phyloP scores from a whole-genome alignment of 2,329 filamentous ascomycete genomes.

The Talaromyces sp. region DNA sequence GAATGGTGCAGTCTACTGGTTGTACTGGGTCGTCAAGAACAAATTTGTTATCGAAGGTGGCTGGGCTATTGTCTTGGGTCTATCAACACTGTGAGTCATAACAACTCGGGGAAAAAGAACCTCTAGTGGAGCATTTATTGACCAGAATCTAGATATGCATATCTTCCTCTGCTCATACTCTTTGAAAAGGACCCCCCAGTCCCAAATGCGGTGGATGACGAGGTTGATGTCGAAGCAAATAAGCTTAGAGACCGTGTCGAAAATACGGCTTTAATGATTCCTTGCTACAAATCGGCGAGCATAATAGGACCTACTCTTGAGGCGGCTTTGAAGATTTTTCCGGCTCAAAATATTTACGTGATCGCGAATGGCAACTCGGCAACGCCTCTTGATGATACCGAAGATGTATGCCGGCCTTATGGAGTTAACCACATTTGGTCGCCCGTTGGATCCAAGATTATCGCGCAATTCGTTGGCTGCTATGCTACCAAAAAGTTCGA shows the following conservation, averaged over 20 bases:
- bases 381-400: slow-evolving; percentile 45
- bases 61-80: slow-evolving; percentile 36
- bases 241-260: slow-evolving; percentile 13
- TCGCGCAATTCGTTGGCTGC: slow-evolving; percentile 47
- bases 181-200: slow-evolving; percentile 30
- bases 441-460: slow-evolving; percentile 47
- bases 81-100: slow-evolving; percentile 30
- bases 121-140: neutral
- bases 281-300: slow-evolving; percentile 44
- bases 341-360: slow-evolving; percentile 42
- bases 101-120: neutral
- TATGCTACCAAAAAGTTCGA: slow-evolving; percentile 43
- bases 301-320: slow-evolving; percentile 41
- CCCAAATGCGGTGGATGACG: neutral
- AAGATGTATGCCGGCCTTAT: slow-evolving; percentile 40
- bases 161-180: slow-evolving; percentile 25
- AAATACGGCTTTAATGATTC: slow-evolving; percentile 43
- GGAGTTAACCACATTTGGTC: slow-evolving; percentile 49
- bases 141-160: slow-evolving; percentile 22
- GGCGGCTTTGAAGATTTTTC: slow-evolving; percentile 45
- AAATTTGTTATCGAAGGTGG: slow-evolving; percentile 39
- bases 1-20: slow-evolving; percentile 42
- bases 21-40: slow-evolving; percentile 38
- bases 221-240: slow-evolving; percentile 13
- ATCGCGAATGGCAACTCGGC: slow-evolving; percentile 48